A percentile compares a stretch with the other conserved stretches of the same genome.
These are phyloP conservation scores for Achaetomiella virescens DNA, from an alignment of 495 filamentous ascomycete genomes.

Conservation along the genomic window DNA sequence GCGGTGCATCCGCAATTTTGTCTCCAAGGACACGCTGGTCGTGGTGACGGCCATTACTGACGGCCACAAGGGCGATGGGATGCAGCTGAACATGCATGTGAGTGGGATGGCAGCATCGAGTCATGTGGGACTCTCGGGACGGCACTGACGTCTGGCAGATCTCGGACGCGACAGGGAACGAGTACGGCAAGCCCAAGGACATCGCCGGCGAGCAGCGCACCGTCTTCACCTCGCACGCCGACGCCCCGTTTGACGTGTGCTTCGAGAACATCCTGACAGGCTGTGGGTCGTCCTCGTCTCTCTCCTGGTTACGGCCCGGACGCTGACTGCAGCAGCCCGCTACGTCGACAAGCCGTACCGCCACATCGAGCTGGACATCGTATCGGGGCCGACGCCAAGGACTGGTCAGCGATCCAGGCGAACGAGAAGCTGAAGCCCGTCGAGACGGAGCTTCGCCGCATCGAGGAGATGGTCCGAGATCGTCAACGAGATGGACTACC, in stretches of 20 bases:
- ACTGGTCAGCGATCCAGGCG: constrained; percentile 95
- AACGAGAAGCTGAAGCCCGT: constrained; percentile 97
- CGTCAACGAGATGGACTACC: constrained; percentile 86
- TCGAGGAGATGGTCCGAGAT: constrained; percentile 86
- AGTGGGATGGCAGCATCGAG: constrained; percentile 29
- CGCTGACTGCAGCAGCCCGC: constrained; percentile 26
- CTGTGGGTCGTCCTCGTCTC: constrained; percentile 46
- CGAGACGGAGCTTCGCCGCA: constrained; percentile 89
- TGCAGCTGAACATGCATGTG: constrained; percentile 93
- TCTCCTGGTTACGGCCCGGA: not conserved
- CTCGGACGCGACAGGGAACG: constrained; percentile 88
- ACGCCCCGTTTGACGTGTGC: constrained; percentile 95
- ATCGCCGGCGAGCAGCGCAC: constrained; percentile 85
- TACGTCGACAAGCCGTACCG: constrained; percentile 57
- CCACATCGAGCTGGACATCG: constrained; percentile 90
- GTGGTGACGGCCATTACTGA: constrained; percentile 90
- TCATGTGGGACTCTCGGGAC: not conserved
- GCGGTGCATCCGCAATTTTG: constrained; percentile 96
- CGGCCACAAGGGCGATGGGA: constrained; percentile 84
- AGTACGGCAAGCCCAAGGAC: constrained; percentile 86
- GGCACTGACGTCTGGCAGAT: constrained; percentile 52
- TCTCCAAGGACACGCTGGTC: constrained; percentile 87
- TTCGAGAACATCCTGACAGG: constrained; percentile 77
- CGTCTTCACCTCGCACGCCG: constrained; percentile 91
- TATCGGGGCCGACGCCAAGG: constrained; percentile 95